These are phyloP conservation scores for Endoconidiophora polonica DNA, from an alignment of 2,329 filamentous ascomycete species.

Conservation along the genomic window DNA sequence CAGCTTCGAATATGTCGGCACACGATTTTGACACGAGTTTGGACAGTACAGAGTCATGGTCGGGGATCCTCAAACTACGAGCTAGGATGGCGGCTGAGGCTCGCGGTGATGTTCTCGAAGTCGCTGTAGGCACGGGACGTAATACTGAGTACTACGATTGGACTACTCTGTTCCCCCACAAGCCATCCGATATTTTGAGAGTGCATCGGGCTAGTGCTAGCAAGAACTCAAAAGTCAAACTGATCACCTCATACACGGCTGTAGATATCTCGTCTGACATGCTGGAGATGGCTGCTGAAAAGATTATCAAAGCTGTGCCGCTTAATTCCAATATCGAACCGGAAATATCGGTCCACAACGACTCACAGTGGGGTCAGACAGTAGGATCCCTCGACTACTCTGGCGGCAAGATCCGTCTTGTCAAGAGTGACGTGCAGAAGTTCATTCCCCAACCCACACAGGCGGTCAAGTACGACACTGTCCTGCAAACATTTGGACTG, in stretches of 20 bases:
- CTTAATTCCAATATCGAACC: slow-evolving; percentile 22
- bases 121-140: slow-evolving; percentile 45
- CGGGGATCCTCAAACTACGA: slow-evolving; percentile 37
- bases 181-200: slow-evolving; percentile 5
- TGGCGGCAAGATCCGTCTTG: slow-evolving; percentile 27
- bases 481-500: slow-evolving; percentile 48
- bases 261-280: slow-evolving; percentile 45
- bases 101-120: slow-evolving; percentile 41
- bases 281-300: slow-evolving; percentile 38
- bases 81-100: slow-evolving; percentile 30
- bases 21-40: slow-evolving; percentile 41
- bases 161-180: slow-evolving; percentile 23
- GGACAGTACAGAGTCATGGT: slow-evolving; percentile 37
- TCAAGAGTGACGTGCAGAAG: slow-evolving; percentile 31
- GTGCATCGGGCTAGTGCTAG: neutral
- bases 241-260: slow-evolving; percentile 41
- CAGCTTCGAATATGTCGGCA: slow-evolving; percentile 20
- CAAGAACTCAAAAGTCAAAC: too few species aligned
- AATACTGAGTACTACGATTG: slow-evolving; percentile 45
- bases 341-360: slow-evolving; percentile 20
- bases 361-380: slow-evolving; percentile 11
- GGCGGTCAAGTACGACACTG: slow-evolving; percentile 34
- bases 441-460: slow-evolving; percentile 24
- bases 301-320: slow-evolving; percentile 29
- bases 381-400: slow-evolving; percentile 21